These are phyloP conservation scores for Puccinellia tenuiflora DNA, from an alignment of 176 grass and related monocot genomes.

Conservation along the genomic window DNA sequence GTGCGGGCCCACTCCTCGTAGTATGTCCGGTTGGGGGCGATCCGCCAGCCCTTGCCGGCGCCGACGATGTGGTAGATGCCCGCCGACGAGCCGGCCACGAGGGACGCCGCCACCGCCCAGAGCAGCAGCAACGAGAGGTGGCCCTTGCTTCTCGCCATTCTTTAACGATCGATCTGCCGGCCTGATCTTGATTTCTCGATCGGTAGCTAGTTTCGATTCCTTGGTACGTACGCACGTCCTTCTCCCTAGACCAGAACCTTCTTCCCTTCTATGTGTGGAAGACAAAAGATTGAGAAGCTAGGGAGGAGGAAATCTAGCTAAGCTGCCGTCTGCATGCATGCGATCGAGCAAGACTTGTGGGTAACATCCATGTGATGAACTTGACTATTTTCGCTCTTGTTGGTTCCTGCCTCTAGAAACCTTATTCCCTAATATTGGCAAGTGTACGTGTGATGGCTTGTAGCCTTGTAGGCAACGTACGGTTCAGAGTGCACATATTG, in stretches of 20 bases:
- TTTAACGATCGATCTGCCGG: neutral
- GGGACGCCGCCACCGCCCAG: conserved; percentile 31
- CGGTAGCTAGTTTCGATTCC: neutral
- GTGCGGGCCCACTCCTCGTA: conserved; percentile 59
- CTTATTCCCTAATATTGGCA: conserved; percentile 28
- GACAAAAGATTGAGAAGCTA: conserved; percentile 3
- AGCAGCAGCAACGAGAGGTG: conserved; percentile 32
- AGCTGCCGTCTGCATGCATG: neutral
- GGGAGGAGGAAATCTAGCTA: neutral
- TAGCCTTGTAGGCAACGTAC: neutral
- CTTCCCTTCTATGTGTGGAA: neutral
- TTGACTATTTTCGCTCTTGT: conserved; percentile 25
- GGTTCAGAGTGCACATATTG: neutral
- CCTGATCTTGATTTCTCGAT: neutral
- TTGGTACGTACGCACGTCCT: neutral
- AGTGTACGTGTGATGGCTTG: neutral
- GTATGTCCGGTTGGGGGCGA: conserved; percentile 66
- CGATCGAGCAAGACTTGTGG: neutral
- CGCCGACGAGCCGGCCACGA: conserved; percentile 43
- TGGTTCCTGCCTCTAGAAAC: neutral
- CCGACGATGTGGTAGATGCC: conserved; percentile 80
- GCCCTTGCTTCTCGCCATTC: conserved; percentile 10
- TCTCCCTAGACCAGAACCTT: neutral
- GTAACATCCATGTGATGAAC: neutral
- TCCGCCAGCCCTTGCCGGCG: conserved; percentile 72